phyloP scores from a whole-genome alignment of 2,329 filamentous ascomycete genomes.

The Alternaria sp. region DNA sequence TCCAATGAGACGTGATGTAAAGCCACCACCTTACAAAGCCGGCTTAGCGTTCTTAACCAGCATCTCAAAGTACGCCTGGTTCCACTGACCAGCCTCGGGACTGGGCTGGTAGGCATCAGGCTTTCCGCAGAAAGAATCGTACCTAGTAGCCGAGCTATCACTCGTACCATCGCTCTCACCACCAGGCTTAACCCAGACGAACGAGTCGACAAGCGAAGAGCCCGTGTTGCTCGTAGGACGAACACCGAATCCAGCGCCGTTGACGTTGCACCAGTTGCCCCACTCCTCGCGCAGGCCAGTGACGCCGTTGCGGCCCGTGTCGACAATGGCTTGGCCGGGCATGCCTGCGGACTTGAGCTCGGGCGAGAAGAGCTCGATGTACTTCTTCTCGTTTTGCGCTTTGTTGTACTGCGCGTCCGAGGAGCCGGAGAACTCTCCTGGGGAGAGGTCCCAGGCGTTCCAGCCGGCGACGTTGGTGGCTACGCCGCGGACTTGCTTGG shows the following conservation, averaged over 20 bases:
- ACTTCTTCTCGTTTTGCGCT: constrained; percentile 61
- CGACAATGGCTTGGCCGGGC: constrained; percentile 62
- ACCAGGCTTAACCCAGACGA: constrained; percentile 76
- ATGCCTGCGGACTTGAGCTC: constrained; percentile 57
- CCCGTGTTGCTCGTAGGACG: constrained; percentile 67
- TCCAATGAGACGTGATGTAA: neutral
- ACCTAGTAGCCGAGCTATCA: constrained; percentile 54
- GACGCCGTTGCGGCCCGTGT: constrained; percentile 65
- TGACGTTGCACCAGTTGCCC: constrained; percentile 74
- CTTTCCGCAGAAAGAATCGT: constrained; percentile 64
- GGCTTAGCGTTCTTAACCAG: constrained; percentile 49
- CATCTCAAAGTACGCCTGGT: constrained; percentile 56
- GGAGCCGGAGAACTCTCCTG: constrained; percentile 45
- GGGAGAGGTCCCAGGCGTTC: constrained; percentile 59
- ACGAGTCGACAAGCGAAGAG: constrained; percentile 65
- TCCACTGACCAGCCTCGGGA: constrained; percentile 74
- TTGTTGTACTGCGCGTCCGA: constrained; percentile 49
- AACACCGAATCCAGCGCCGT: constrained; percentile 67
- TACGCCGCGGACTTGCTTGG: constrained; percentile 59
- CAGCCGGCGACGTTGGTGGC: constrained; percentile 67
- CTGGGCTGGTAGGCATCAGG: constrained; percentile 65
- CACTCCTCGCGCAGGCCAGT: constrained; percentile 57
- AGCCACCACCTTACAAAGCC: constrained; percentile 30
- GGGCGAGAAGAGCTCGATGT: constrained; percentile 59
- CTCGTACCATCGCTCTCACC: constrained; percentile 60